Conservation (phyloP, 805 yeast genomes). For the Ogataea glucozyma region DNA sequence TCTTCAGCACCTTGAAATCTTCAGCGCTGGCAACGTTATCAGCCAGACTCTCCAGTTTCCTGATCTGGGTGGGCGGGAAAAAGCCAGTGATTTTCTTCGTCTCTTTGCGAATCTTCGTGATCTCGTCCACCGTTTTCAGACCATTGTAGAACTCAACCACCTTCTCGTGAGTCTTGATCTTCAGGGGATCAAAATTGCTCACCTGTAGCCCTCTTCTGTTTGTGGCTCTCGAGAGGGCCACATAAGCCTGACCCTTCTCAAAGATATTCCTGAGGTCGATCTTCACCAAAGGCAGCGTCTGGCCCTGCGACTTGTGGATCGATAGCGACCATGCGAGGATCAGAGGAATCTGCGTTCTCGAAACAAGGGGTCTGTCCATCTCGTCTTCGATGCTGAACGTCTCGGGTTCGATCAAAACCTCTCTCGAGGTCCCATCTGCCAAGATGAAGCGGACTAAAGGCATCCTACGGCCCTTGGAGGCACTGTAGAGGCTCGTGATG, state of each 20-base stretch:
- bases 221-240: slow-evolving; percentile 85
- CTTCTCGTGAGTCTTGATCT: slow-evolving; percentile 67
- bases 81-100: neutral
- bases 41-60: slow-evolving; percentile 14
- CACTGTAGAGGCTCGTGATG: slow-evolving; percentile 42
- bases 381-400: slow-evolving; percentile 80
- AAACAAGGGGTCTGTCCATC: slow-evolving; percentile 62
- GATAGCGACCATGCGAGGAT: slow-evolving; percentile 96
- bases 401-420: slow-evolving; percentile 80
- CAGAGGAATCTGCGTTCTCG: slow-evolving; percentile 79
- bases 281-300: slow-evolving; percentile 71
- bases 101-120: slow-evolving; percentile 7
- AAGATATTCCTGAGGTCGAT: slow-evolving; percentile 78
- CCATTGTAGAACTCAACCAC: slow-evolving; percentile 70
- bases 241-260: slow-evolving; percentile 95
- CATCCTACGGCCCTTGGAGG: slow-evolving; percentile 48
- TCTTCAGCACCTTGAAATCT: slow-evolving; percentile 12
- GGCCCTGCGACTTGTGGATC: slow-evolving; percentile 95
- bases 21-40: slow-evolving; percentile 16
- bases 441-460: slow-evolving; percentile 80
- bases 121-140: slow-evolving; percentile 41
- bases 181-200: slow-evolving; percentile 61
- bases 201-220: slow-evolving; percentile 82
- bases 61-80: slow-evolving; percentile 11
- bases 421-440: slow-evolving; percentile 70